Base-by-base conservation (phyloP, 352 stramenopile genomes). In the Phytophthora sp. region DNA sequence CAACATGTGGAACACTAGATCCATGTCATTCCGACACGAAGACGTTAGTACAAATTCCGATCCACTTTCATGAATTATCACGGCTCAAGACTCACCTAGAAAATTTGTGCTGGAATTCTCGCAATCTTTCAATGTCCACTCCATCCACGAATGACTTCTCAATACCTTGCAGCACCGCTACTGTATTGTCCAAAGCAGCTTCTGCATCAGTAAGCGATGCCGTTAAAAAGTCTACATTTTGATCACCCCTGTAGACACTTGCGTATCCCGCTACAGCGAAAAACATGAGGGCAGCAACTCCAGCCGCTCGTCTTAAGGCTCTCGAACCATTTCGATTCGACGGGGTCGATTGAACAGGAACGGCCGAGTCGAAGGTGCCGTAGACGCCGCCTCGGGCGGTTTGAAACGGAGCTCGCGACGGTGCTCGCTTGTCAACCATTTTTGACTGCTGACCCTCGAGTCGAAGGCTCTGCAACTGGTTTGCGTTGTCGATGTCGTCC, bases 41-140 rank as follows among this genome's bases (percentile, higher is more conserved):
- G 5, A 18, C 50, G 28, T 54, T 28, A 54, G 18, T 34, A 54
- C 7, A 30, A 45, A 45, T 1, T n/a, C 37, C 18, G 5, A 44
- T 15, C 9, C 27, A 4, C 37, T 24, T 24, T 13, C 34, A 39
- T 23, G 32, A 24, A 8, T 17, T 34, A 18, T 26, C 7, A 35
- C 18, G 42, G 34, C 20, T n/a, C 31, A 53, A 21, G 13, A 38
- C 50, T 27, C 17, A 64, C 52, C 44, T 67, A 5, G 59, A 75
- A 49, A 83, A 80, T 43, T 69, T 71, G 56, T 78, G 76, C 18
- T 79, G 71, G 56, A 71, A 79, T 23, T 67, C 45, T 15, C 58
- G 61, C 17, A 86, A 32, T 15, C 70, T 53, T 11, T 62, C 42
- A 12, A 51, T 24, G 35, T 75, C 46, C 18, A 72, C 51, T 8